These are phyloP conservation scores for Ganoderma multipileum DNA, from an alignment of 1,284 basidiomycete genomes.

Conservation along the genomic window DNA sequence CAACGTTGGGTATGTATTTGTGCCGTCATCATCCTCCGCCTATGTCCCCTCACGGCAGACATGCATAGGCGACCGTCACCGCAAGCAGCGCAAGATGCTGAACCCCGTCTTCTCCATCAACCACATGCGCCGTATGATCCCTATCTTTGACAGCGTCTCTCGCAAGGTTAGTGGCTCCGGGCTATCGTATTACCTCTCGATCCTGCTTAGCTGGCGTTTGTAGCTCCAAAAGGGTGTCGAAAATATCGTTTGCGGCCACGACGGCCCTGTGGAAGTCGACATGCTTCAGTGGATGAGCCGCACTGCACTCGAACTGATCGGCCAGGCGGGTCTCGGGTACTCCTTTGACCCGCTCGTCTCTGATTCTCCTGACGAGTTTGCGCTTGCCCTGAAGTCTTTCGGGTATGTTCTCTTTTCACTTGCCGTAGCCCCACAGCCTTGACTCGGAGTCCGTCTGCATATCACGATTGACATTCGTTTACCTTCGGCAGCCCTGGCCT, in stretches of 20 bases:
- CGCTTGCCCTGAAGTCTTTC: slow-evolving; percentile 32
- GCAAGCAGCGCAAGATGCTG: slow-evolving; percentile 28
- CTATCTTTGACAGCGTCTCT: slow-evolving; percentile 19
- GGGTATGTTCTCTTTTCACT: slow-evolving; percentile 24
- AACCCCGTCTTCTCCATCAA: slow-evolving; percentile 28
- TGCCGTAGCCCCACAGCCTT: not conserved
- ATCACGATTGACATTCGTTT: no score
- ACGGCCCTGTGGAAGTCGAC: slow-evolving; percentile 31
- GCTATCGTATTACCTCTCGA: no score
- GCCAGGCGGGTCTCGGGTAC: slow-evolving; percentile 40
- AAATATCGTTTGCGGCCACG: not conserved
- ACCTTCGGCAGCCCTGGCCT: slow-evolving; percentile 14
- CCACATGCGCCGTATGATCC: slow-evolving; percentile 27
- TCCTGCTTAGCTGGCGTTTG: no score
- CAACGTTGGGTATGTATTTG: slow-evolving; percentile 19
- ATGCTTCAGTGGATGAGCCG: slow-evolving; percentile 38
- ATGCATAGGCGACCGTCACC: slow-evolving; percentile 17
- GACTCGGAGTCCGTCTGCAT: no score
- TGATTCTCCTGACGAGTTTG: slow-evolving; percentile 30
- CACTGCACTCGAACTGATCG: slow-evolving; percentile 40
- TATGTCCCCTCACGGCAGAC: not conserved
- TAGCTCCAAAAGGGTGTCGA: slow-evolving; percentile 6
- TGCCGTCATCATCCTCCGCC: not conserved
- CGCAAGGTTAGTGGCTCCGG: slow-evolving; percentile 10
- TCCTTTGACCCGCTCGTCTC: slow-evolving; percentile 37